Conservation (phyloP, 2,329 filamentous ascomycete genomes). For the Aureobasidium sp. region DNA sequence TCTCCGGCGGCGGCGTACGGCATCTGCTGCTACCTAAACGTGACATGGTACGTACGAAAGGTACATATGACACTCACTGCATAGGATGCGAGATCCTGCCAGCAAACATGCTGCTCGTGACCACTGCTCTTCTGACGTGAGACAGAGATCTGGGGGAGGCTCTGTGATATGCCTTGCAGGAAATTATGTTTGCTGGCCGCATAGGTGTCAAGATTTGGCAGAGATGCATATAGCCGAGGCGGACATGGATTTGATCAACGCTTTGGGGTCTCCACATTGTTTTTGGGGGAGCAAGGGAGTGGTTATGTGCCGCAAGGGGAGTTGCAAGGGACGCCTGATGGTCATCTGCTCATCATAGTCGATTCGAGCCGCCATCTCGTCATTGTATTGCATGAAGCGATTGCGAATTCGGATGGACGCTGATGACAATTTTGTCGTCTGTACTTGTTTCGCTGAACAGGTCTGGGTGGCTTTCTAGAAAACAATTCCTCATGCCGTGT, state of each 20-base stretch:
- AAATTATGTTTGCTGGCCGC: not conserved
- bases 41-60: constrained; percentile 13
- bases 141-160: not conserved
- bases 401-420: not conserved
- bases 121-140: not conserved
- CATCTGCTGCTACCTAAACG: not conserved
- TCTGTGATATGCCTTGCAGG: not conserved
- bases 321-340: no score
- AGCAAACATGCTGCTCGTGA: not conserved
- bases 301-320: no score
- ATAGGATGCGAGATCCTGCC: not conserved
- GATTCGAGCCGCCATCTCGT: no score
- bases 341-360: no score
- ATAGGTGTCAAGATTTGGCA: not conserved
- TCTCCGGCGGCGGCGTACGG: not conserved
- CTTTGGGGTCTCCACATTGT: constrained; percentile 2
- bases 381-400: not conserved
- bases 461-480: no score
- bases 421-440: no score
- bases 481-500: no score
- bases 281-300: not conserved
- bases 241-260: not conserved
- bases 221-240: constrained; percentile 11
- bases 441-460: no score
- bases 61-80: not conserved